Conservation (phyloP, 495 filamentous ascomycete genomes). For the Aspergillus carlsbadensis region DNA sequence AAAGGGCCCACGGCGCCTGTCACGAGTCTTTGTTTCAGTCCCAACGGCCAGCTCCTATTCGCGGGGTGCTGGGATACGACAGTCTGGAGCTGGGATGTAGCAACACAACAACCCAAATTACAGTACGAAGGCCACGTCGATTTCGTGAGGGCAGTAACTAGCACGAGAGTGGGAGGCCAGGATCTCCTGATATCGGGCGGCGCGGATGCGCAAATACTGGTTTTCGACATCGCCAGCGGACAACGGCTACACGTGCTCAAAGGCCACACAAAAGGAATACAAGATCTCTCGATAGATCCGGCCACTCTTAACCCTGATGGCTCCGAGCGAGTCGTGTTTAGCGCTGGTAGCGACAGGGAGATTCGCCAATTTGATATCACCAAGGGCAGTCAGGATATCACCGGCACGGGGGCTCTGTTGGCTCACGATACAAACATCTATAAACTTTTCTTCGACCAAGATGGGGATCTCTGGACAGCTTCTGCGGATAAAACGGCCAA, state of each 20-base stretch:
- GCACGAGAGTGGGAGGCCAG: conserved; percentile 51
- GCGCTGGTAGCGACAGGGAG: conserved; percentile 79
- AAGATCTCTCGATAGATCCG: conserved; percentile 73
- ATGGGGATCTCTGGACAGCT: conserved; percentile 84
- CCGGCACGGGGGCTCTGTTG: conserved; percentile 59
- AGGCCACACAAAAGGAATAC: conserved; percentile 75
- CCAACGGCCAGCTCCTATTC: conserved; percentile 62
- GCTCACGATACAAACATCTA: conserved; percentile 91
- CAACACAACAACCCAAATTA: conserved; percentile 47
- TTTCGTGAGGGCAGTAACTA: conserved; percentile 78
- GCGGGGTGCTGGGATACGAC: conserved; percentile 92
- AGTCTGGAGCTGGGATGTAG: conserved; percentile 77
- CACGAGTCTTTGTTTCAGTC: conserved; percentile 71
- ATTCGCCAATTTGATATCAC: conserved; percentile 61
- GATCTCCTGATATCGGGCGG: conserved; percentile 80
- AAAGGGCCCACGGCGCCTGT: conserved; percentile 77
- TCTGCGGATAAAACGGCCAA: conserved; percentile 82
- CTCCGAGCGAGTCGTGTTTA: conserved; percentile 60
- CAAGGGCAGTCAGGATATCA: conserved; percentile 41
- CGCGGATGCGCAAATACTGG: conserved; percentile 79
- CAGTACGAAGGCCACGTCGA: conserved; percentile 80
- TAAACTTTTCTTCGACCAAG: conserved; percentile 68
- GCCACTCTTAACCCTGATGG: conserved; percentile 30
- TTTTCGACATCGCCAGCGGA: conserved; percentile 73
- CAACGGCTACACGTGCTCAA: conserved; percentile 69